Conservation (phyloP, 2,329 filamentous ascomycete genomes). For the Eutypa lata region DNA sequence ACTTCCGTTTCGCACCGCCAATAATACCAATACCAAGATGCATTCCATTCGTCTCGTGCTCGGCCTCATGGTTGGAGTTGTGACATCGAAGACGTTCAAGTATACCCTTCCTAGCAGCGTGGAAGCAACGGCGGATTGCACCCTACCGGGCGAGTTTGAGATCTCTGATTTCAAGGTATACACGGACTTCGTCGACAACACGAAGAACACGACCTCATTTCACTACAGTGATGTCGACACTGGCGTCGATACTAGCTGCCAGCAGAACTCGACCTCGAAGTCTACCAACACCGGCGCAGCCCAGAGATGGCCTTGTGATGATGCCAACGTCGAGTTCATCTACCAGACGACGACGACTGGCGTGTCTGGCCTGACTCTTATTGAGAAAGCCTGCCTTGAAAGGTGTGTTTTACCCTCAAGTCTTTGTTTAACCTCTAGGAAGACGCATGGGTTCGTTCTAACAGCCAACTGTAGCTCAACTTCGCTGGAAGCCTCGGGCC, state of each 20-base stretch:
- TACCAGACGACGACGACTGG: constrained; percentile 23
- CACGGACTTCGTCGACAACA: constrained; percentile 15
- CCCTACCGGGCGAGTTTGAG: constrained; percentile 20
- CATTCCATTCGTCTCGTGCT: constrained; percentile 10
- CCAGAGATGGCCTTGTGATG: constrained; percentile 24
- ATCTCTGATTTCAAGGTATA: constrained; percentile 23
- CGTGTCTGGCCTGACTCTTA: constrained; percentile 21
- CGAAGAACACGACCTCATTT: constrained; percentile 20
- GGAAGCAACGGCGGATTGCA: constrained; percentile 16
- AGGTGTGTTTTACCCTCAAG: constrained; percentile 15
- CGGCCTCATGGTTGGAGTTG: constrained; percentile 19
- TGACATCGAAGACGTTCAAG: constrained; percentile 19
- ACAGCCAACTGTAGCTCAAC: constrained; percentile 12
- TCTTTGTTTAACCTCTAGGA: background rate
- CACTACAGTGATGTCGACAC: constrained; percentile 23
- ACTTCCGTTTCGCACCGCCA: background rate
- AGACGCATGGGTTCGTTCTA: background rate
- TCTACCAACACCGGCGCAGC: constrained; percentile 11
- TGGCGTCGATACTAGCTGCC: constrained; percentile 22
- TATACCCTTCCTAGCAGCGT: constrained; percentile 21
- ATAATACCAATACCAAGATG: constrained; percentile 14
- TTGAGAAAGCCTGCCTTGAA: constrained; percentile 24
- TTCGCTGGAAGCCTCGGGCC: constrained; percentile 23
- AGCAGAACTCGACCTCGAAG: constrained; percentile 23
- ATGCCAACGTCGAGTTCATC: constrained; percentile 24